phyloP scores from a whole-genome alignment of 208 protist species.

The Vickermania ingenoplastis region DNA sequence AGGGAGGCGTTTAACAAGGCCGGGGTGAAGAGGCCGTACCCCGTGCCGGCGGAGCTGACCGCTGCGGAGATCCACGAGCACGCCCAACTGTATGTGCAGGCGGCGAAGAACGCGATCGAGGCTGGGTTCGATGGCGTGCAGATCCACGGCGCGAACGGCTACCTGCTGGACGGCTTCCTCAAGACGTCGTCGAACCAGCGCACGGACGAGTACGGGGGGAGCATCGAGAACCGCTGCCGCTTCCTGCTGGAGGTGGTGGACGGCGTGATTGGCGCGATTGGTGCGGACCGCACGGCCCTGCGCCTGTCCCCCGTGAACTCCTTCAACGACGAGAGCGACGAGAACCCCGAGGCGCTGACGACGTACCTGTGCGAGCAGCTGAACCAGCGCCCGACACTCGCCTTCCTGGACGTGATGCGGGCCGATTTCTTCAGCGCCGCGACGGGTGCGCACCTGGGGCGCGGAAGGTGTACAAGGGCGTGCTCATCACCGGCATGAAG shows the following conservation, averaged over 20 bases:
- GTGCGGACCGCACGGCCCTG: conserved; percentile 28
- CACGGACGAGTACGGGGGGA: conserved; percentile 84
- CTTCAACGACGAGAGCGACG: conserved; percentile 24
- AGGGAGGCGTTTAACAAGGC: conserved; percentile 6
- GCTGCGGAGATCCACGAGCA: conserved; percentile 45
- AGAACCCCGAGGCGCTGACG: conserved; percentile 30
- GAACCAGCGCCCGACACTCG: conserved; percentile 21
- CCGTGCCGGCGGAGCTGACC: conserved; percentile 32
- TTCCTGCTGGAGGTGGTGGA: conserved; percentile 71
- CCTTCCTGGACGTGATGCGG: conserved; percentile 33
- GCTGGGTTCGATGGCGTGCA: conserved; percentile 89
- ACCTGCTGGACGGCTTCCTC: conserved; percentile 86
- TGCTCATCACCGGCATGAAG: conserved; percentile 29
- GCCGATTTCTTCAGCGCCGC: conserved; percentile 14
- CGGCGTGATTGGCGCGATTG: conserved; percentile 29
- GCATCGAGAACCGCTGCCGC: conserved; percentile 59
- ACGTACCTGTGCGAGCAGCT: conserved; percentile 41
- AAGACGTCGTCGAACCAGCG: conserved; percentile 53
- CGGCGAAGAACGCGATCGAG: conserved; percentile 52
- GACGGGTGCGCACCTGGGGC: conserved; percentile 28
- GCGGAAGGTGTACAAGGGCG: conserved; percentile 28
- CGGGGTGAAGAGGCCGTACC: conserved; percentile 20
- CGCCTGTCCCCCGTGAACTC: conserved; percentile 56
- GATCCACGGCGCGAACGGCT: conserved; percentile 88
- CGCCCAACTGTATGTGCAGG: conserved; percentile 45